These are phyloP conservation scores for Nothophytophthora sp. DNA, from an alignment of 352 stramenopile species.

Conservation along the genomic window DNA sequence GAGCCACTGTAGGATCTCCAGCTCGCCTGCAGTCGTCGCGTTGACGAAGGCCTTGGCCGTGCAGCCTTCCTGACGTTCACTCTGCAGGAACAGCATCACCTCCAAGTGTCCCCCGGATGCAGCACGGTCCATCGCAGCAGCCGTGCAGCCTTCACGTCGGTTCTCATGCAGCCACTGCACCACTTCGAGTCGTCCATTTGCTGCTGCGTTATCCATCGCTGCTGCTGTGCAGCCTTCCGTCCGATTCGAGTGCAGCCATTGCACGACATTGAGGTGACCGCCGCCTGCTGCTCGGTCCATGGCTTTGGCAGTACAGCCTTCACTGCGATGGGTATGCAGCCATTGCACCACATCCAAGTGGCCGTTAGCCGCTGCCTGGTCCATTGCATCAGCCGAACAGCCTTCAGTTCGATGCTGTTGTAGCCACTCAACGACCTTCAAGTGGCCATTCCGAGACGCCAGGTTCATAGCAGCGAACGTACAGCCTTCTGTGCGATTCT, in stretches of 20 bases:
- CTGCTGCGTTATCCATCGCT: slow-evolving; percentile 31
- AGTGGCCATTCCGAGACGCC: slow-evolving; percentile 28
- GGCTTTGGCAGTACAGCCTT: slow-evolving; percentile 30
- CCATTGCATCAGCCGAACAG: slow-evolving; percentile 31
- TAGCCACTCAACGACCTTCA: slow-evolving; percentile 31
- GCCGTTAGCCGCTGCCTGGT: slow-evolving; percentile 27
- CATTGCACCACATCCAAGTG: slow-evolving; percentile 31
- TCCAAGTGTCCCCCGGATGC: slow-evolving; percentile 39
- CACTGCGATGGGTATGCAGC: slow-evolving; percentile 29
- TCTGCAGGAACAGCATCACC: slow-evolving; percentile 35
- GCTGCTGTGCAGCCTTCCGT: slow-evolving; percentile 26
- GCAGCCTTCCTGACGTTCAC: slow-evolving; percentile 21
- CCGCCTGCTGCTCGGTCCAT: slow-evolving; percentile 28
- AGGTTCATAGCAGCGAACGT: slow-evolving; percentile 30
- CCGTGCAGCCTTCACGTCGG: slow-evolving; percentile 29
- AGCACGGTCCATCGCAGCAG: slow-evolving; percentile 32
- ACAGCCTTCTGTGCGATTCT: slow-evolving; percentile 26
- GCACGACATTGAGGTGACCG: slow-evolving; percentile 26
- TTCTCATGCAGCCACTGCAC: slow-evolving; percentile 33
- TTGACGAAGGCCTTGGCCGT: slow-evolving; percentile 37
- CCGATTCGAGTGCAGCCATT: slow-evolving; percentile 26
- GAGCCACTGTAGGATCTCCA: slow-evolving; percentile 44
- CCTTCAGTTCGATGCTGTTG: slow-evolving; percentile 21
- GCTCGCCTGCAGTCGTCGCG: slow-evolving; percentile 27
- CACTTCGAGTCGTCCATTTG: slow-evolving; percentile 22